These are phyloP conservation scores for Botrytis porri DNA, from an alignment of 2,329 filamentous ascomycete species.

Conservation along the genomic window DNA sequence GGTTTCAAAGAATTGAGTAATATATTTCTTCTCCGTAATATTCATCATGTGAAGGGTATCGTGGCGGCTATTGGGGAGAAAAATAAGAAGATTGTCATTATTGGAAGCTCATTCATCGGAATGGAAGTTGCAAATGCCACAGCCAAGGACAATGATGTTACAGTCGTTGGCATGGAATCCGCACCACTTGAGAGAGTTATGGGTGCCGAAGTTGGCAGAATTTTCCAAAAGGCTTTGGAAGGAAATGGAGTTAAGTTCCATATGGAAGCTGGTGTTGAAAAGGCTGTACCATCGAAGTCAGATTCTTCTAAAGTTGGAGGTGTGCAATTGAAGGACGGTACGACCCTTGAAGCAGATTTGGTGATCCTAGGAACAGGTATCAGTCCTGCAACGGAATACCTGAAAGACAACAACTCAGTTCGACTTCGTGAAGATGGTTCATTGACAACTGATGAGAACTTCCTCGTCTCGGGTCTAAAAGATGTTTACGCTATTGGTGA, in stretches of 20 bases:
- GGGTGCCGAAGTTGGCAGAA: conserved; percentile 73
- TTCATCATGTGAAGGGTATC: conserved; percentile 77
- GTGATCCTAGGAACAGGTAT: conserved; percentile 93
- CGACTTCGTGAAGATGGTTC: conserved; percentile 82
- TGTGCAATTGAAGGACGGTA: conserved; percentile 82
- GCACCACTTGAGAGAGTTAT: conserved; percentile 83
- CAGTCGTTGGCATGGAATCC: conserved; percentile 84
- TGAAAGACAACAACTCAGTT: conserved; percentile 68
- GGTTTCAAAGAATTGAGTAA: conserved; percentile 86
- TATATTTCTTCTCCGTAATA: conserved; percentile 77
- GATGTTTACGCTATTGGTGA: conserved; percentile 93
- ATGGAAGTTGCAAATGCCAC: conserved; percentile 94
- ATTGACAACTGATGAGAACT: conserved; percentile 74
- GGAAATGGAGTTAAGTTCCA: conserved; percentile 87
- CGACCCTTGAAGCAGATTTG: conserved; percentile 77
- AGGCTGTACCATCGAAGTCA: conserved; percentile 68
- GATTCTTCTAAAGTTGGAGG: conserved; percentile 73
- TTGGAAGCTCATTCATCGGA: conserved; percentile 94
- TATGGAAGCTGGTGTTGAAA: conserved; percentile 76
- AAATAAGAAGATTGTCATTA: conserved; percentile 86
- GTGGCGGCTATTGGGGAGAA: conserved; percentile 75
- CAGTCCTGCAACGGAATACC: conserved; percentile 76
- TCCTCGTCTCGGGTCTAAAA: conserved; percentile 69
- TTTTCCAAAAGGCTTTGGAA: conserved; percentile 77
- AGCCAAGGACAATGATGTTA: conserved; percentile 75